phyloP scores from a whole-genome alignment of 306 rosid genomes.

The Medicago arabica region DNA sequence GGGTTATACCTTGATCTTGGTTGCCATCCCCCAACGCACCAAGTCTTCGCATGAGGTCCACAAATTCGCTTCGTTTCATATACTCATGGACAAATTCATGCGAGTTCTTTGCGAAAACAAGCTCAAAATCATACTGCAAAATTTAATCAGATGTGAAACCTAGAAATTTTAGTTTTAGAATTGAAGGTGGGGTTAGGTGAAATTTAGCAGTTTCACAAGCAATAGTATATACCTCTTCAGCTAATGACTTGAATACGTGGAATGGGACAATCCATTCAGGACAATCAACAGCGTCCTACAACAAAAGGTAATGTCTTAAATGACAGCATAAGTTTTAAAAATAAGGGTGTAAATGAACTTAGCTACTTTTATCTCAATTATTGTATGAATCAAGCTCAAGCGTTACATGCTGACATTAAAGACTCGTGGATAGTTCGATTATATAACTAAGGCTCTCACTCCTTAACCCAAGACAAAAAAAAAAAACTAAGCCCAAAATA shows the following conservation, averaged over 20 bases:
- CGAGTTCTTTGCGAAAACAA: conserved; percentile 79
- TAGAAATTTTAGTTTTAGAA: not conserved
- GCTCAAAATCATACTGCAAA: conserved; percentile 86
- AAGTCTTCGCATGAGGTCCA: conserved; percentile 90
- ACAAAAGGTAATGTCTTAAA: no score
- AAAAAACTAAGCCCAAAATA: not conserved
- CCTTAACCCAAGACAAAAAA: not conserved
- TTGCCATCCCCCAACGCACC: conserved; percentile 98
- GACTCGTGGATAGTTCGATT: not conserved
- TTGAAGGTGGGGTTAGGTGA: not conserved
- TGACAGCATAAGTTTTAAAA: not conserved
- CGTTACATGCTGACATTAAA: not conserved
- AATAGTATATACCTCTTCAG: conserved; percentile 81
- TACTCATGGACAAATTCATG: conserved; percentile 87
- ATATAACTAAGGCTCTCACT: not conserved
- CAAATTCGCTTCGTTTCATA: conserved; percentile 75
- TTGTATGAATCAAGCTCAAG: not conserved
- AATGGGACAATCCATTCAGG: conserved; percentile 98
- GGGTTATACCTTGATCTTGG: conserved; percentile 77
- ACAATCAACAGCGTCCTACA: no score
- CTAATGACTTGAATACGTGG: conserved; percentile 76
- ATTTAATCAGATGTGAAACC: not conserved
- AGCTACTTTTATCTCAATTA: not conserved
- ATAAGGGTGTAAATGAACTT: not conserved
- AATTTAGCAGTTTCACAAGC: not conserved